Conservation (phyloP, 2,329 filamentous ascomycete species). For the Nemania bipapillata region DNA sequence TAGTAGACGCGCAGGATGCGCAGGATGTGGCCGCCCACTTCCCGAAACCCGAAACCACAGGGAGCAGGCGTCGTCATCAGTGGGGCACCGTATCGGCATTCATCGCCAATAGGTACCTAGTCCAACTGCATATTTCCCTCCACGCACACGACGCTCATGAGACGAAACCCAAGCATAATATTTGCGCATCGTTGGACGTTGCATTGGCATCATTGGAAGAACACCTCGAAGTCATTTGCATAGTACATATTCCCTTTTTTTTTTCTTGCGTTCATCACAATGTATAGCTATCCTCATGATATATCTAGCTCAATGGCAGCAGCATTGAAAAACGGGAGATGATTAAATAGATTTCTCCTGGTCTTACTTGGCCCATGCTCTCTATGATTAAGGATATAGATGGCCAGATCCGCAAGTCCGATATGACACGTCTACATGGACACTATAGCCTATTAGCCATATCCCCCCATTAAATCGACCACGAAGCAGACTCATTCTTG, state of each 20-base stretch:
- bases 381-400: not conserved
- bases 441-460: no score
- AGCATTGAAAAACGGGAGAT: not conserved
- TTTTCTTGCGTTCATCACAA: not conserved
- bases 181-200: not conserved
- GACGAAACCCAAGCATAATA: not conserved
- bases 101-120: not conserved
- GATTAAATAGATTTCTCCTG: not conserved
- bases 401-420: no score
- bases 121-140: constrained; percentile 9
- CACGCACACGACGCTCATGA: constrained; percentile 5
- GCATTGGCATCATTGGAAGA: not conserved
- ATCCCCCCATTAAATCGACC: no score
- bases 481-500: no score
- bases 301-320: not conserved
- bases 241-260: constrained; percentile 7
- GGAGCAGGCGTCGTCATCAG: constrained; percentile 34
- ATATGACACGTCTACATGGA: no score
- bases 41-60: constrained; percentile 18
- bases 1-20: not conserved
- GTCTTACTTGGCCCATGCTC: not conserved
- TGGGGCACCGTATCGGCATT: constrained; percentile 10
- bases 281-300: constrained; percentile 21
- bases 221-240: constrained; percentile 18
- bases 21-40: no score